Evolutionary conservation across 306 rosid species (phyloP).

Genomic region (Prunus salicina): DNA sequence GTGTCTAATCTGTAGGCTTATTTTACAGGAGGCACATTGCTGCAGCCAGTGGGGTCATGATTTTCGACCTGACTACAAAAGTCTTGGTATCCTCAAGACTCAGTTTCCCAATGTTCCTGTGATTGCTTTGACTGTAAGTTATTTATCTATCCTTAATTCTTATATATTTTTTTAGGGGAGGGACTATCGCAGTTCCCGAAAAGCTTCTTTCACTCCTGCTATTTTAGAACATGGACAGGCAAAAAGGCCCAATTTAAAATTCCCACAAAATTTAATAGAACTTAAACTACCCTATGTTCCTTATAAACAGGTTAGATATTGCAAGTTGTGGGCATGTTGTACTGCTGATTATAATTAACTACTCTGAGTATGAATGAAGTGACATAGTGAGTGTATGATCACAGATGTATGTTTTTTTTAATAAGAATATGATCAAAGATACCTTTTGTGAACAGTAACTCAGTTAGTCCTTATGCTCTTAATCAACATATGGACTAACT

Average conservation of each 20-base stretch:
- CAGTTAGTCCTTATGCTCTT: no score
- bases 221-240: background rate
- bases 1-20: constrained; percentile 20
- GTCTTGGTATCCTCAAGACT: constrained; percentile 90
- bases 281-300: background rate
- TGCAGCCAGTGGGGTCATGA: constrained; percentile 99
- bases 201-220: background rate
- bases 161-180: background rate
- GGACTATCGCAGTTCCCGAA: background rate
- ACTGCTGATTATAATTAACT: background rate
- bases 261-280: background rate
- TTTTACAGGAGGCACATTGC: constrained; percentile 94
- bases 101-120: constrained; percentile 87
- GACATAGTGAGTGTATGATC: background rate
- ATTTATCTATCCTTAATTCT: constrained; percentile 6
- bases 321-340: background rate
- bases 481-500: no score
- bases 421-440: no score
- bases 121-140: constrained; percentile 85
- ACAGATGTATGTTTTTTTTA: background rate
- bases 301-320: background rate
- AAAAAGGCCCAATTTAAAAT: background rate
- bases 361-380: background rate
- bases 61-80: constrained; percentile 96
- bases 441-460: no score